Conservation (phyloP, 768 basidiomycete species). For the Clitopilus hobsonii region DNA sequence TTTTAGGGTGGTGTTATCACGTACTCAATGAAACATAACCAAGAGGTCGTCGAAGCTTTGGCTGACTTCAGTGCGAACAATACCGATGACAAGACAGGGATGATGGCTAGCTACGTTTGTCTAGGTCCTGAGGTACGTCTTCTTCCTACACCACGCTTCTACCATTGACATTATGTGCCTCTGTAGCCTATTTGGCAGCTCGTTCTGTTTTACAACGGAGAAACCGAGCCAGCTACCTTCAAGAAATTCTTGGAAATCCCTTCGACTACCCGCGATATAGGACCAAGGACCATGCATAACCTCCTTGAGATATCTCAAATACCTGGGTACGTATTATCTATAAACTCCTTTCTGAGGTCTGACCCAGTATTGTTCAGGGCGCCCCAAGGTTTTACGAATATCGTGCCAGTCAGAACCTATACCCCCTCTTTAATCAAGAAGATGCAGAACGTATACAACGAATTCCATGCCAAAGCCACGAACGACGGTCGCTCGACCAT, state of each 20-base stretch:
- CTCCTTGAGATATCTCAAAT: neutral
- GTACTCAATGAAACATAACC: neutral
- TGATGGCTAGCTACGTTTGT: neutral
- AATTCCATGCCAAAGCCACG: neutral
- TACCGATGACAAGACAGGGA: neutral
- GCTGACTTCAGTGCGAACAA: neutral
- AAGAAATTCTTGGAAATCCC: neutral
- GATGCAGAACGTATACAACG: neutral
- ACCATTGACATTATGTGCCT: neutral
- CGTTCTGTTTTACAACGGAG: neutral
- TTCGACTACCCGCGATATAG: neutral
- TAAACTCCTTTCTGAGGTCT: neutral
- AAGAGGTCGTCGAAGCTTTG: neutral
- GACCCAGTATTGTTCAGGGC: neutral
- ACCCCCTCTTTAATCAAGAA: neutral
- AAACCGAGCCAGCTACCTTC: neutral
- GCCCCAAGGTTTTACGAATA: neutral
- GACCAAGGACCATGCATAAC: neutral
- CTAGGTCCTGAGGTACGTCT: neutral
- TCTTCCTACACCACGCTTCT: neutral
- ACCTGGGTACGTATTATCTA: neutral
- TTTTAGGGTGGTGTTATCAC: neutral
- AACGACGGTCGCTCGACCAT: neutral
- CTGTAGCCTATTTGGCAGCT: neutral
- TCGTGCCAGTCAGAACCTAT: neutral